Base-by-base conservation (phyloP, 2,329 filamentous ascomycete genomes). In the Xylaria polymorpha region DNA sequence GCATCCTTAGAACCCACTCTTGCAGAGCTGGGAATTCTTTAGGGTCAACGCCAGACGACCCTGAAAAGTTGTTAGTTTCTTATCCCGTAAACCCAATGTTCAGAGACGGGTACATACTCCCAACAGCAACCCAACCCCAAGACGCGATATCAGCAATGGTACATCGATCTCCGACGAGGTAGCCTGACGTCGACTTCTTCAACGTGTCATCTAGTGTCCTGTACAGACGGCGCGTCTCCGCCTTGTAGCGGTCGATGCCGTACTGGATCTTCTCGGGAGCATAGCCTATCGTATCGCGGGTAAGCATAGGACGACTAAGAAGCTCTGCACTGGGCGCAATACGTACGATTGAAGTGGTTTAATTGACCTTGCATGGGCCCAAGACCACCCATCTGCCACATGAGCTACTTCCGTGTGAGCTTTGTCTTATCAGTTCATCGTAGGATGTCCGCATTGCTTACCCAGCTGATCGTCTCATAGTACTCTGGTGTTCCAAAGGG, bases 291-390 rank as follows among this genome's bases (percentile, higher is more conserved):
- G 12, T 3, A 66, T 12, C 62, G 5, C n/a, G 12, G 2, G 59
- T 72, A 9, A 71, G 62, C 20, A 18, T 51, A 50, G 14, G 12
- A 22, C 2, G n/a, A 55, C 7, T 8, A 15, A 15, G 5, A 48
- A 14, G 18, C 22, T 15, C 35, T 35, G 6, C 39, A 56, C 4
- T 20, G 12, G 32, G 7, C 12, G 4, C 1, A 32, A 18, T 12
- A 77, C 84, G 62, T 76, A 87, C 92, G 88, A 57, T 83, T 84
- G 81, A 97, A 97, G 81, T 97, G 93, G 80, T 96, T 94, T 61
- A 93, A 87, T 80, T 97, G 93, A 69, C 87, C 91, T 77, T 95
- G 92, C 92, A 94, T 95, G 0, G 93, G 93, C 0, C 92, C 92
- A 1, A 94, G 83, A 1, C 93, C 93, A 2, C 90, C 91, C 81